Evolutionary conservation across 1,284 basidiomycete species (phyloP).

Genomic region (Heterobasidion occidentale): DNA sequence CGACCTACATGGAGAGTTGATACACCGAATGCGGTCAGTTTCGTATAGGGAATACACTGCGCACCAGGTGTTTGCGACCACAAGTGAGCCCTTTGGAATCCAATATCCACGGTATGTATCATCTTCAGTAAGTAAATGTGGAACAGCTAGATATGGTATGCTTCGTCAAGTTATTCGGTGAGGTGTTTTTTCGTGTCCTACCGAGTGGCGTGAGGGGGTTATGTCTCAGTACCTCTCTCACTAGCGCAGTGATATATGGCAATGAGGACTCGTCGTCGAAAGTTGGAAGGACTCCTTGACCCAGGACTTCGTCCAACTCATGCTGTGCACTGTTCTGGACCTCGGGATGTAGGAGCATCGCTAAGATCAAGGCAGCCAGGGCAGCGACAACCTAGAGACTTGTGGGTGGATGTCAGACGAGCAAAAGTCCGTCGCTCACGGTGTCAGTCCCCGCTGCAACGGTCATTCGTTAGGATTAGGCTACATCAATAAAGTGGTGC

Average conservation of each 20-base stretch:
- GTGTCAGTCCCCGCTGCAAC: no score
- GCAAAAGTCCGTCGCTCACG: no score
- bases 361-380: not conserved
- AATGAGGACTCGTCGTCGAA: slow-evolving; percentile 11
- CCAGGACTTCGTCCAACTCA: slow-evolving; percentile 6
- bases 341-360: slow-evolving; percentile 4
- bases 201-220: slow-evolving; percentile 2
- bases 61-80: slow-evolving; percentile 3
- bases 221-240: slow-evolving; percentile 11
- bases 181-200: not conserved
- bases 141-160: not conserved
- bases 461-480: no score
- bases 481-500: no score
- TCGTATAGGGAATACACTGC: not conserved
- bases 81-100: slow-evolving; percentile 4
- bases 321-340: slow-evolving; percentile 2
- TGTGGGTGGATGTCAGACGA: no score
- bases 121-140: not conserved
- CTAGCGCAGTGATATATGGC: slow-evolving; percentile 19
- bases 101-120: slow-evolving; percentile 14
- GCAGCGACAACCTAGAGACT: not conserved
- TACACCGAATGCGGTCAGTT: not conserved
- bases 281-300: slow-evolving; percentile 4
- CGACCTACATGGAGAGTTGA: slow-evolving; percentile 3
- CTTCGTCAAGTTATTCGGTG: not conserved